These are phyloP conservation scores for Kondoa subrosea DNA, from an alignment of 768 basidiomycete species.

Conservation along the genomic window DNA sequence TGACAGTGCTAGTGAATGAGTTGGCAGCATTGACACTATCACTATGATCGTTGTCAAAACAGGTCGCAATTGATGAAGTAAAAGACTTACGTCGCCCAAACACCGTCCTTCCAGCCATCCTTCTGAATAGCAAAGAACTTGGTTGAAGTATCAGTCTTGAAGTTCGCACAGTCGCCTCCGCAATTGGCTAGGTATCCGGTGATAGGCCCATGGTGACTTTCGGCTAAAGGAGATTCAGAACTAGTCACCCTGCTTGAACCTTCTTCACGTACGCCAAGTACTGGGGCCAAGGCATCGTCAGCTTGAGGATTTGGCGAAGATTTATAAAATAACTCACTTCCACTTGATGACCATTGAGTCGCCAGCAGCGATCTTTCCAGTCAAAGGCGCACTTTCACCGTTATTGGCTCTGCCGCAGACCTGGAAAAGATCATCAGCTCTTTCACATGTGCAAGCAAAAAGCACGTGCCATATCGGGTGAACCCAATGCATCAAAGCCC, in stretches of 20 bases:
- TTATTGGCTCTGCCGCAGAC: neutral
- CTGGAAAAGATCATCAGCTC: neutral
- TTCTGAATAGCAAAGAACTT: too few relatives aligned
- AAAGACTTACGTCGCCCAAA: too few relatives aligned
- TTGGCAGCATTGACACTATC: neutral
- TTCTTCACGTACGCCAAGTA: too few relatives aligned
- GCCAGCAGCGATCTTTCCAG: neutral
- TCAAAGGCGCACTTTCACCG: neutral
- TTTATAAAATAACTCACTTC: too few relatives aligned
- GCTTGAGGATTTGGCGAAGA: too few relatives aligned
- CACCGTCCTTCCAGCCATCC: too few relatives aligned
- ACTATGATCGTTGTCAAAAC: neutral
- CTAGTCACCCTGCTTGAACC: too few relatives aligned
- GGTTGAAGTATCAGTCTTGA: neutral
- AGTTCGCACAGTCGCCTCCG: neutral
- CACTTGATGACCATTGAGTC: neutral
- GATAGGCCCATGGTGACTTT: neutral
- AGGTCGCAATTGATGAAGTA: neutral
- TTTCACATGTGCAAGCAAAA: too few relatives aligned
- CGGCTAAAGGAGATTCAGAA: too few relatives aligned
- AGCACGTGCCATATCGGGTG: too few relatives aligned
- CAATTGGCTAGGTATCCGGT: neutral
- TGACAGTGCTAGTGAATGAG: neutral
- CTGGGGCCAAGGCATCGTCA: too few relatives aligned
- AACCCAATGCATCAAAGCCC: too few relatives aligned